These are phyloP conservation scores for Letharia columbiana DNA, from an alignment of 495 filamentous ascomycete genomes.

Conservation along the genomic window DNA sequence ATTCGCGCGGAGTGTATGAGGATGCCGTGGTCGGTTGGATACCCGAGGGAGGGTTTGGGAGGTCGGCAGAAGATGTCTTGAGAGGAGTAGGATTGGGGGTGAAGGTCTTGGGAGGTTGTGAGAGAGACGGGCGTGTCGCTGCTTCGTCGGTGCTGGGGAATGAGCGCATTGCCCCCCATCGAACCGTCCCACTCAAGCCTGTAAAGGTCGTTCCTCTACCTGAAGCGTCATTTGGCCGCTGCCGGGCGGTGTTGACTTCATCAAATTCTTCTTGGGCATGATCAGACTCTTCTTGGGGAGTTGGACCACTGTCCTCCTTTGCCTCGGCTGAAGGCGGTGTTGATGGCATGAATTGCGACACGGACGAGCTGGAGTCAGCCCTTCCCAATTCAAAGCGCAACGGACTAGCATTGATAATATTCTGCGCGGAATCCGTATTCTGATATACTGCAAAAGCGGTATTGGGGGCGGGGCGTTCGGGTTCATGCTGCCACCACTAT, in stretches of 20 bases:
- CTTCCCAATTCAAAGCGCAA: slow-evolving; percentile 29
- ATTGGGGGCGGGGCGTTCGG: slow-evolving; percentile 29
- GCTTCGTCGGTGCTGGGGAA: neutral
- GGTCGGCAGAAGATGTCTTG: slow-evolving; percentile 12
- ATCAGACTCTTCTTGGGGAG: neutral
- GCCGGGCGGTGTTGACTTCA: neutral
- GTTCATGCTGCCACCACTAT: slow-evolving; percentile 32
- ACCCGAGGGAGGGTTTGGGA: slow-evolving; percentile 1
- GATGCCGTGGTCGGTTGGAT: neutral
- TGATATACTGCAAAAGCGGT: slow-evolving; percentile 35
- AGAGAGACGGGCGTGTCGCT: neutral
- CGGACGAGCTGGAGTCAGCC: neutral
- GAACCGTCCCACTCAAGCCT: neutral
- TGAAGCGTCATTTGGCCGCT: neutral
- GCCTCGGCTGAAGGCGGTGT: neutral
- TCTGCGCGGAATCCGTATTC: slow-evolving; percentile 29
- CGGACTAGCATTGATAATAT: slow-evolving; percentile 33
- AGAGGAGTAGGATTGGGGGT: slow-evolving; percentile 7
- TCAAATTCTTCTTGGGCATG: slow-evolving; percentile 4
- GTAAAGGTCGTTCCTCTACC: neutral
- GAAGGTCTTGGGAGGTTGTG: slow-evolving; percentile 4
- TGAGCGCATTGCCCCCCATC: neutral
- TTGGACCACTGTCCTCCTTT: neutral
- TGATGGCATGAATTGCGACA: neutral
- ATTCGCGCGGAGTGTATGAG: slow-evolving; percentile 16